Evolutionary conservation across 2,329 filamentous ascomycete genomes (phyloP).

Genomic region (Xylogone sp.): DNA sequence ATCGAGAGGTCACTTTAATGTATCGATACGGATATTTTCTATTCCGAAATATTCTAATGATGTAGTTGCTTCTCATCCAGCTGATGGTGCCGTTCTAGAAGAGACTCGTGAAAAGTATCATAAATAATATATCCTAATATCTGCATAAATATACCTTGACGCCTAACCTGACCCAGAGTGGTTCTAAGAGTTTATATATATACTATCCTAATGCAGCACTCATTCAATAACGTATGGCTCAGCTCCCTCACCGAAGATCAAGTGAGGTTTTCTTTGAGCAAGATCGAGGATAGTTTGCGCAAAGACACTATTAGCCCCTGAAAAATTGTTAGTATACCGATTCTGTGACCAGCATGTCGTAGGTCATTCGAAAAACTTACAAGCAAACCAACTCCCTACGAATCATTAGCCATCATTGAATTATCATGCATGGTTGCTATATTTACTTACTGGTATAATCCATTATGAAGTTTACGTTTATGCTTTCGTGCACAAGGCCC

Average conservation of each 20-base stretch:
- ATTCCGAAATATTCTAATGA: background rate
- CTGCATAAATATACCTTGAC: background rate
- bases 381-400: slow-evolving; percentile 84
- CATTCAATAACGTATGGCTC: slow-evolving; percentile 49
- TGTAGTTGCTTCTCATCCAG: background rate
- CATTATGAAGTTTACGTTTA: slow-evolving; percentile 68
- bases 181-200: background rate
- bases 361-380: slow-evolving; percentile 30
- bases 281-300: slow-evolving; percentile 88
- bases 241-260: slow-evolving; percentile 70
- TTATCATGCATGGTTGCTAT: slow-evolving; percentile 6
- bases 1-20: background rate
- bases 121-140: background rate
- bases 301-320: slow-evolving; percentile 91
- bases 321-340: slow-evolving; percentile 8
- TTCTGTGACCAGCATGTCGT: background rate
- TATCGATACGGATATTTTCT: background rate
- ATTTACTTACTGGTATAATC: slow-evolving; percentile 67
- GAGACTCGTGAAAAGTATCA: no score
- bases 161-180: background rate
- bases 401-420: slow-evolving; percentile 3
- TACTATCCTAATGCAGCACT: slow-evolving; percentile 2
- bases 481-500: slow-evolving; percentile 87
- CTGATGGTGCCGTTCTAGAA: background rate
- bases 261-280: slow-evolving; percentile 80